Evolutionary conservation across 768 basidiomycete species (phyloP).

Genomic region (Pleurotus giganteus): DNA sequence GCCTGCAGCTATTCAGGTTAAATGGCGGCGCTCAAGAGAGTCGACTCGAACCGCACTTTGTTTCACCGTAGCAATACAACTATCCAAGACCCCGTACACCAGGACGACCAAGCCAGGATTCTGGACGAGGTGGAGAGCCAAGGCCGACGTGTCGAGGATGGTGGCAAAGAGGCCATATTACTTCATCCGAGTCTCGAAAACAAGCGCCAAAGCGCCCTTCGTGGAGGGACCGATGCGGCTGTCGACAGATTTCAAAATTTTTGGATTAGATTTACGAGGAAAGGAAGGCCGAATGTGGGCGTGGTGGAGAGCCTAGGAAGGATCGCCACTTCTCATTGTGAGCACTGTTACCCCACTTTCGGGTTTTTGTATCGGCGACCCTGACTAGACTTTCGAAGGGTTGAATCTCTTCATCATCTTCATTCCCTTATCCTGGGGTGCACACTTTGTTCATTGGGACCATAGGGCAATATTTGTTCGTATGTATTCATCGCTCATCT

Average conservation of each 20-base stretch:
- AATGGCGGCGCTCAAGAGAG: neutral
- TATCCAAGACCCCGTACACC: neutral
- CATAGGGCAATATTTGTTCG: slow-evolving; percentile 41
- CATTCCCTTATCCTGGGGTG: slow-evolving; percentile 60
- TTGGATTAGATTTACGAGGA: slow-evolving; percentile 44
- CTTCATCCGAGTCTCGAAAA: neutral
- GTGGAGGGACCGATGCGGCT: neutral
- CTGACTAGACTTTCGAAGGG: slow-evolving; percentile 32
- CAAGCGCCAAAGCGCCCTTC: neutral
- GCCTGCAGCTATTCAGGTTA: too few species aligned
- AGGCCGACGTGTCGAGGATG: neutral
- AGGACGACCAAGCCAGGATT: neutral
- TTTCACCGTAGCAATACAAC: neutral
- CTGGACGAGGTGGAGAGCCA: slow-evolving; percentile 8
- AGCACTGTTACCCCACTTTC: slow-evolving; percentile 18
- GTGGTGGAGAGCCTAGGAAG: slow-evolving; percentile 41
- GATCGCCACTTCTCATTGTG: slow-evolving; percentile 54
- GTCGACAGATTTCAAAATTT: slow-evolving; percentile 19
- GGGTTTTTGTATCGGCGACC: neutral
- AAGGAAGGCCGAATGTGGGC: slow-evolving; percentile 44
- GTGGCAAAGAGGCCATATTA: neutral
- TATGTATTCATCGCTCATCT: slow-evolving; percentile 24
- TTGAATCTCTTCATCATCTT: slow-evolving; percentile 56
- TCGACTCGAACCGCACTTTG: neutral
- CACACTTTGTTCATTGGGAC: slow-evolving; percentile 45